Base-by-base conservation (phyloP, 345 rosid genomes). In the Brassica nigra region DNA sequence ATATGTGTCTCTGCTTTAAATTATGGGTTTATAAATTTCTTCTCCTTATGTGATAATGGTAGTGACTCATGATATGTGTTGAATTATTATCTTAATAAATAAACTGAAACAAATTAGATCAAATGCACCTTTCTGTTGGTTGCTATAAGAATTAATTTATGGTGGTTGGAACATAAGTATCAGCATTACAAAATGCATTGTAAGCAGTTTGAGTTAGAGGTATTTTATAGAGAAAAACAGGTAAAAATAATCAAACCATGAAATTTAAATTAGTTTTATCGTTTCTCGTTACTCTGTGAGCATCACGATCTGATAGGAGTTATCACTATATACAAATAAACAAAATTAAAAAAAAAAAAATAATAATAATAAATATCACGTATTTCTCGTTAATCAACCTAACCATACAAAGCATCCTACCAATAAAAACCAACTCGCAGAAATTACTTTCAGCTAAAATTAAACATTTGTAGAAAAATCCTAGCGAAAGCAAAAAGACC, bases 121-220 rank as follows among this genome's bases (percentile, higher is more conserved):
- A 78, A 34, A 71, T 78, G 82, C 42, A 78, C 6, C 62, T 78
- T 66, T 78, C 68, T 42, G 73, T 66, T 78, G 52, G 73, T 58
- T 47, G 75, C 66, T 34, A 69, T 20, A 11, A 11, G 2, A 31
- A 61, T 44, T 42, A 62, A 68, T 20, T 42, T 69, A 47, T 61
- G 74, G 27, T 33, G 1, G 80, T 77, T 77, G 71, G 28, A 54
- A 71, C 81, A 63, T 71, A 52, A 16, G 28, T 16, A 36, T 78
- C 71, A 64, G 33, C 47, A 54, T 15, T 44, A 78, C 33, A 70
- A 70, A 77, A 77, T 52, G 70, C 44, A 47, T 49, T 62, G n/a
- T 33, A 52, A 61, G 63, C 33, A 31, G 55, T 77, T 44, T 33
- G 54, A 47, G 34, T 68, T 18, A 20, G 4, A 42, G n/a, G n/a